phyloP scores from a whole-genome alignment of 2,329 filamentous ascomycete species.

The Mariannaea elegans region DNA sequence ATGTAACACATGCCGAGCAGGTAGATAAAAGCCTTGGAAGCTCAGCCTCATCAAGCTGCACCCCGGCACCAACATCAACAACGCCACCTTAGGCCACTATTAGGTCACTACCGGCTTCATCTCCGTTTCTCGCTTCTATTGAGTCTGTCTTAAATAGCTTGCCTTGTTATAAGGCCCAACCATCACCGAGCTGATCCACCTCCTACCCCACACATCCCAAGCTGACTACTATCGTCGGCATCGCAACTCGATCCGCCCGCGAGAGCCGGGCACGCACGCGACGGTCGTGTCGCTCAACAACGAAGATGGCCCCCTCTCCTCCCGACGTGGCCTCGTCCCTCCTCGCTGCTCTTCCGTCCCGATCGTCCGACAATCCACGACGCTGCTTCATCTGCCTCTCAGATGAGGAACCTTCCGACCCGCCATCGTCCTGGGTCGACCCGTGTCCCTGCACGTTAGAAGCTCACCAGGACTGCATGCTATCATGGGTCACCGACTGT shows the following conservation, averaged over 20 bases:
- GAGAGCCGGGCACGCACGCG: slow-evolving; percentile 10
- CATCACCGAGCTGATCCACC: too few species aligned
- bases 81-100: too few species aligned
- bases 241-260: neutral
- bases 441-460: slow-evolving; percentile 91
- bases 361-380: slow-evolving; percentile 42
- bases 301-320: neutral
- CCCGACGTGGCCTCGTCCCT: neutral
- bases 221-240: neutral
- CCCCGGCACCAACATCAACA: too few species aligned
- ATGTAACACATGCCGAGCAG: too few species aligned
- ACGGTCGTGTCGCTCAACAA: neutral
- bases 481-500: slow-evolving; percentile 93
- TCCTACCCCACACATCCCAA: neutral
- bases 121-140: too few species aligned
- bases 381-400: slow-evolving; percentile 72
- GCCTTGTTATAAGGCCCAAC: too few species aligned
- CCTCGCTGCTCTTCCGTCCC: slow-evolving; percentile 8
- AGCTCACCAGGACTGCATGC: slow-evolving; percentile 87
- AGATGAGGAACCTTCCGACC: slow-evolving; percentile 60
- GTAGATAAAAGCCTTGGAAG: too few species aligned
- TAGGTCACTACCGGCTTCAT: too few species aligned
- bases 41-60: too few species aligned
- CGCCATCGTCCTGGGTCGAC: slow-evolving; percentile 75
- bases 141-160: too few species aligned